Evolutionary conservation across 495 filamentous ascomycete species (phyloP), one percentile per base, ranked within the genome.

Genomic region (Podospora pseudocomata): DNA sequence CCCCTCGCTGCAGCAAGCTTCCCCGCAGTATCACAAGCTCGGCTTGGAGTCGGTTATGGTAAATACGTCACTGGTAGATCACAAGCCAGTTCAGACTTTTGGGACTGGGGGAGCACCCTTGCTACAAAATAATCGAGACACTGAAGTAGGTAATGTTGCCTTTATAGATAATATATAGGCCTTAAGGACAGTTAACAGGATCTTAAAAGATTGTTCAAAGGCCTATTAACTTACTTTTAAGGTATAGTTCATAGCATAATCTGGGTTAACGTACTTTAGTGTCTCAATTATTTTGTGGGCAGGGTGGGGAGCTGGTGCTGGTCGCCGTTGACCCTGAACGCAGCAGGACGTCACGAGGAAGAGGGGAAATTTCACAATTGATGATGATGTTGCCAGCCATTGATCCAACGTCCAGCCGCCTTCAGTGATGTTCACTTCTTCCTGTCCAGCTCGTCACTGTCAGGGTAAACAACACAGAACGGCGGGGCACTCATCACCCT

Each of bases 11-110:
- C 27, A 27, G 16, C 59, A 61, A 65, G 57, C 23, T 61, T 65
- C 82, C 82, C 82, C 82, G 80, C 81, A 83, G 79, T 78, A 79
- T 84, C 82, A 84, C 82, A 84, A 83, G 82, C 82, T 83, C 81
- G 80, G 80, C 79, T 79, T 72, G 70, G 72, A 70, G 74, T 82
- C 82, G 81, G 82, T 73, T 77, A 73, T 72, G 55, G 72, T 71
- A 57, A 60, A 54, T 70, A 74, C 75, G 73, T 77, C 75, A 75
- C 75, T 69, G 68, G 60, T 13, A 4, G 65, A 75, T 76, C 75
- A 76, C 73, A 76, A 75, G 75, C 75, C 75, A 71, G 54, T 28
- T 23, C 34, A 28, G n/a, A 27, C 28, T 23, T 23, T 32, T 26
- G 53, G 30, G 4, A 23, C 23, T 23, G 23, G 23, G 23, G 23